phyloP scores from a whole-genome alignment of 306 rosid species.

The Leucaena leucocephala region DNA sequence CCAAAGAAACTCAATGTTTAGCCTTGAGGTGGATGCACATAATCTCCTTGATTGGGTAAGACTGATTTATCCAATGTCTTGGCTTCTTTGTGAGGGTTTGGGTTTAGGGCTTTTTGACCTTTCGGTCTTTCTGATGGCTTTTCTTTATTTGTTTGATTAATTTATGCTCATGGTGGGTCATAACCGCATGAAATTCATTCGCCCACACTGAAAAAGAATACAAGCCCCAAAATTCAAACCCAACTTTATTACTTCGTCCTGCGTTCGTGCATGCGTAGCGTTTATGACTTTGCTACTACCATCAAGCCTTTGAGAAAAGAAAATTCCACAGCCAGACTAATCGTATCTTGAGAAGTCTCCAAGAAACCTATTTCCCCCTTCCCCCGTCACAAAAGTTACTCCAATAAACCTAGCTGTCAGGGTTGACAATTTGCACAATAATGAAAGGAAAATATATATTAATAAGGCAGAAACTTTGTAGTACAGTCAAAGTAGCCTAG shows the following conservation, averaged over 20 bases:
- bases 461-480: background rate
- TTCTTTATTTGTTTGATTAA: background rate
- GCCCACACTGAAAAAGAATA: background rate
- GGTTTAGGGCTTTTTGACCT: conserved; percentile 41
- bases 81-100: background rate
- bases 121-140: background rate
- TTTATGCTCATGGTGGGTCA: background rate
- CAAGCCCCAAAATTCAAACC: conserved; percentile 27
- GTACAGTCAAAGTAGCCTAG: too few relatives aligned
- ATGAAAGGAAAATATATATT: too few relatives aligned
- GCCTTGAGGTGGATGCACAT: conserved; percentile 36
- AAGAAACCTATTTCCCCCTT: background rate
- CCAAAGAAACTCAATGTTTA: conserved; percentile 58
- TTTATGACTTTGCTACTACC: background rate
- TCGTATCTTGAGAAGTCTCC: background rate
- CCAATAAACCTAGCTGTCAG: background rate
- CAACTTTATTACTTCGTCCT: conserved; percentile 5
- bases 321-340: background rate
- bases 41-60: conserved; percentile 55
- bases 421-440: background rate
- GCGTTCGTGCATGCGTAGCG: background rate
- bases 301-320: background rate
- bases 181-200: conserved; percentile 32
- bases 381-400: background rate
- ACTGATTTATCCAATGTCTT: background rate